phyloP scores from a whole-genome alignment of 768 basidiomycete species.

The Tricholoma terreum region DNA sequence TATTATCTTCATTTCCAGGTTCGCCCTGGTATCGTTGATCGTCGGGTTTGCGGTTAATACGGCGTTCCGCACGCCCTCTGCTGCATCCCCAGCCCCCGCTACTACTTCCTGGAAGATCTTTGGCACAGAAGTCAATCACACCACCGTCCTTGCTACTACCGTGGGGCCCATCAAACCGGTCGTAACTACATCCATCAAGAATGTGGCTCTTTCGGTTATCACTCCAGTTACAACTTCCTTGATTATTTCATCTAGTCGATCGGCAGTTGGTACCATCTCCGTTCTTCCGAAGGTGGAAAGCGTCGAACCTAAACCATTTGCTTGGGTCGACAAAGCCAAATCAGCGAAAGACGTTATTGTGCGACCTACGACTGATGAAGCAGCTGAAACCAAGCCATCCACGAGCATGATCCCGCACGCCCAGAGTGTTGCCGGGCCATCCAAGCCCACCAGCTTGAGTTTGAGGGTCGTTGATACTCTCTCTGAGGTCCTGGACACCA shows the following conservation, averaged over 20 bases:
- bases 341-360: constrained; percentile 35
- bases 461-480: constrained; percentile 43
- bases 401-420: constrained; percentile 23
- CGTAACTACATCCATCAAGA: constrained; percentile 41
- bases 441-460: constrained; percentile 30
- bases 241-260: constrained; percentile 24
- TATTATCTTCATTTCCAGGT: constrained; percentile 34
- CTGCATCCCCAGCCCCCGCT: constrained; percentile 31
- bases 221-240: constrained; percentile 45
- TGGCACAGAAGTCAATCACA: constrained; percentile 37
- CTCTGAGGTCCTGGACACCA: constrained; percentile 46
- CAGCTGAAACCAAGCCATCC: constrained; percentile 28
- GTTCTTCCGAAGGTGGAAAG: constrained; percentile 2
- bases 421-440: constrained; percentile 17
- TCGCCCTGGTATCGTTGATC: constrained; percentile 68
- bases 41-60: constrained; percentile 58
- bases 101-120: constrained; percentile 39
- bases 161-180: constrained; percentile 28
- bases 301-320: constrained; percentile 12
- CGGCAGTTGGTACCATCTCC: constrained; percentile 13
- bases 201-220: constrained; percentile 51
- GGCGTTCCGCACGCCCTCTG: constrained; percentile 34
- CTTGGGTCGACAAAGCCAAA: constrained; percentile 25
- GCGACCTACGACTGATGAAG: constrained; percentile 27
- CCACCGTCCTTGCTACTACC: constrained; percentile 29